Percentiles rank a stretch among this genome's conserved stretches.
Conservation (phyloP, 176 grass and related monocot species). For the Rhynchospora breviuscula region DNA sequence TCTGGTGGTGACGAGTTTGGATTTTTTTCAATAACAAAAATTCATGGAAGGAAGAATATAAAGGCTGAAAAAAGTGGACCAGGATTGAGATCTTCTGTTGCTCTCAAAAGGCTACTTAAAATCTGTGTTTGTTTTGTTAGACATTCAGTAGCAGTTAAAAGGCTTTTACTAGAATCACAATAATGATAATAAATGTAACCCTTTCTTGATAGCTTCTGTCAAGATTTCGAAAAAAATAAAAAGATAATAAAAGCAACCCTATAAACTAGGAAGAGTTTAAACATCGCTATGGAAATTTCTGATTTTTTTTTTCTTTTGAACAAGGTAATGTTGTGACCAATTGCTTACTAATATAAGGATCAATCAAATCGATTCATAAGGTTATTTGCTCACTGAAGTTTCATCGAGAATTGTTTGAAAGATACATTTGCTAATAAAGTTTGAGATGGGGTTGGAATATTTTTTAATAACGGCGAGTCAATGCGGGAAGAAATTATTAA, state of each 20-base stretch:
- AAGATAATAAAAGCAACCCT: background rate
- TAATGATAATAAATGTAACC: background rate
- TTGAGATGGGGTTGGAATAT: background rate
- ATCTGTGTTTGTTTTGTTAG: background rate
- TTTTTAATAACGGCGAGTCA: background rate
- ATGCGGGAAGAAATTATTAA: background rate
- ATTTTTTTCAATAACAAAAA: too few species aligned
- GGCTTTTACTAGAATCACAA: background rate
- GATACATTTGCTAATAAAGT: background rate
- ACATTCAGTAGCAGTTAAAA: background rate
- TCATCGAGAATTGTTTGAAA: background rate
- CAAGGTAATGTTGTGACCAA: background rate
- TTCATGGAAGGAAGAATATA: too few species aligned
- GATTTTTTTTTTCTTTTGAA: too few species aligned
- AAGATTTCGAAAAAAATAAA: too few species aligned
- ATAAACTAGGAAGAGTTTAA: background rate
- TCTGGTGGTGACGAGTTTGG: too few species aligned
- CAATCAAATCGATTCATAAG: background rate
- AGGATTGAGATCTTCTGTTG: background rate
- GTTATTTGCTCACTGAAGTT: background rate
- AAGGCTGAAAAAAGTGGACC: background rate
- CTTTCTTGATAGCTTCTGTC: too few species aligned
- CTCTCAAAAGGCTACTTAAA: background rate
- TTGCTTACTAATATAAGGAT: background rate
- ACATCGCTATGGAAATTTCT: too few species aligned